These are phyloP conservation scores for Petunia hybrid DNA, from an alignment of 305 asterid species.

Conservation along the genomic window DNA sequence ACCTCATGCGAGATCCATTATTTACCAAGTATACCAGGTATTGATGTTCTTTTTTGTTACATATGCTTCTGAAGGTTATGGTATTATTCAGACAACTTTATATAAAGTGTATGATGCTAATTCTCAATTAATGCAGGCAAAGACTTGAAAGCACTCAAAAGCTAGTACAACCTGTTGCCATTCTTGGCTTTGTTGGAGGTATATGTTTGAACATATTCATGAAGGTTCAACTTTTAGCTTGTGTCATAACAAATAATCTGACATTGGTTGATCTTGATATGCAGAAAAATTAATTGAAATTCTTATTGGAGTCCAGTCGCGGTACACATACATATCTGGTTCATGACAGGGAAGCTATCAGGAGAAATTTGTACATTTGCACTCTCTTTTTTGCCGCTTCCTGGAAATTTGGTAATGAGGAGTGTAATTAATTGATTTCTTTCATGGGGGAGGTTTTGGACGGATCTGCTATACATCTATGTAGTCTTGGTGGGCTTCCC, in stretches of 20 bases:
- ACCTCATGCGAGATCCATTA: constrained; percentile 93
- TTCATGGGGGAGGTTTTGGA: neutral
- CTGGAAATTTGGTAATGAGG: neutral
- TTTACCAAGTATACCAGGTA: constrained; percentile 85
- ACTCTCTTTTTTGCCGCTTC: neutral
- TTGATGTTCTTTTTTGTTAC: neutral
- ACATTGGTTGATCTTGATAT: neutral
- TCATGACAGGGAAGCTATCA: constrained; percentile 51
- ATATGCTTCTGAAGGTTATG: neutral
- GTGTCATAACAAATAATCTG: neutral
- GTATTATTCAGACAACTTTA: neutral
- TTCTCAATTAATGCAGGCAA: constrained; percentile 55
- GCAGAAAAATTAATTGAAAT: constrained; percentile 89
- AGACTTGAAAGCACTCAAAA: constrained; percentile 68
- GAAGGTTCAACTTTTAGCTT: neutral
- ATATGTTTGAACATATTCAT: constrained; percentile 32
- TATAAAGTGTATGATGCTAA: constrained; percentile 30
- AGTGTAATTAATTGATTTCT: neutral
- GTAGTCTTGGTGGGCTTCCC: neutral
- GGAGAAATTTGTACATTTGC: neutral
- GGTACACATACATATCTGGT: constrained; percentile 96
- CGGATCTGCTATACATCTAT: neutral
- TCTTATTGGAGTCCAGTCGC: constrained; percentile 84
- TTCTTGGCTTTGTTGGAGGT: constrained; percentile 80
- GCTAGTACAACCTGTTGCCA: constrained; percentile 69